These are phyloP conservation scores for Dentipellis fragilis DNA, from an alignment of 768 basidiomycete species.

Conservation along the genomic window DNA sequence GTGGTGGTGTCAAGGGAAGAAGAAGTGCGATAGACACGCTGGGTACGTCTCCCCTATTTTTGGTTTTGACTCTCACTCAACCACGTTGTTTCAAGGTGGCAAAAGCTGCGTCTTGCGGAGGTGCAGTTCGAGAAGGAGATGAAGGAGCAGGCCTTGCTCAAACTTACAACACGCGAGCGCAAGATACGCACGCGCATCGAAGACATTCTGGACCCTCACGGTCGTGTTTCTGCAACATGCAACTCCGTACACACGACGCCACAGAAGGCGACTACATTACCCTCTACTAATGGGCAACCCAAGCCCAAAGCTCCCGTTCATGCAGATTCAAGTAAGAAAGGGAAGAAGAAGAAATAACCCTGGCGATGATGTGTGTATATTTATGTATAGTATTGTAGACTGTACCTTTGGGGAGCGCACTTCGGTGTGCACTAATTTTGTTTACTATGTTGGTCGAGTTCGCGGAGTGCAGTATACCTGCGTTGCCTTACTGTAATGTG, in stretches of 20 bases:
- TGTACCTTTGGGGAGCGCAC: no score
- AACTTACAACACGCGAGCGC: slow-evolving; percentile 65
- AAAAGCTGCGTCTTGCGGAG: slow-evolving; percentile 63
- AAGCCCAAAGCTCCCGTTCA: slow-evolving; percentile 8
- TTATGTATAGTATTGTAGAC: no score
- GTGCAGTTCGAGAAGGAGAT: slow-evolving; percentile 67
- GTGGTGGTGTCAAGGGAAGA: slow-evolving; percentile 76
- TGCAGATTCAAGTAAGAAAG: slow-evolving; percentile 13
- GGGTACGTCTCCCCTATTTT: slow-evolving; percentile 36
- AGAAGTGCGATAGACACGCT: slow-evolving; percentile 68
- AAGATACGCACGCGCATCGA: slow-evolving; percentile 72
- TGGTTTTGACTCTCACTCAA: slow-evolving; percentile 3
- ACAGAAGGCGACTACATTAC: slow-evolving; percentile 10
- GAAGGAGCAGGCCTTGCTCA: slow-evolving; percentile 55
- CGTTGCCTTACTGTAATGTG: neutral
- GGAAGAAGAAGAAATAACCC: slow-evolving; percentile 11
- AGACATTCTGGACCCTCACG: slow-evolving; percentile 38
- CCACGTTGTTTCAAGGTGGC: slow-evolving; percentile 48
- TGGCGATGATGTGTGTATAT: no score
- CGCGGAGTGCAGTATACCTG: no score
- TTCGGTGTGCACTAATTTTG: no score
- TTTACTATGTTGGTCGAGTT: no score
- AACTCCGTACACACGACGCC: slow-evolving; percentile 9
- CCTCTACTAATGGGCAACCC: slow-evolving; percentile 21
- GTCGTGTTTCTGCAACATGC: slow-evolving; percentile 3